A percentile compares a stretch with the other conserved stretches of the same genome.
Evolutionary conservation across 805 yeast genomes (phyloP).

Genomic region (Candida multigemmis): DNA sequence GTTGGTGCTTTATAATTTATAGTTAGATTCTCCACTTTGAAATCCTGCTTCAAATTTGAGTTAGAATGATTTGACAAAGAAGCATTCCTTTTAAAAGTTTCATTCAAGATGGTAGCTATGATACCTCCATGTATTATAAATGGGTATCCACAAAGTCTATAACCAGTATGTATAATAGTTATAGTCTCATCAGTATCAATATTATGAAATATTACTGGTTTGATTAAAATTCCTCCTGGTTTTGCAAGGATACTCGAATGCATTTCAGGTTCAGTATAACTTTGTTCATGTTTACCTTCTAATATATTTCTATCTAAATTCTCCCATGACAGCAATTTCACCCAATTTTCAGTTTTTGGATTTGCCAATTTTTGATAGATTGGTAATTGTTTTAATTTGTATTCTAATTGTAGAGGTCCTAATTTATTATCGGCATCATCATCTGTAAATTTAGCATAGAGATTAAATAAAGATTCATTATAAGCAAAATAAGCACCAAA

Average conservation of each 20-base stretch:
- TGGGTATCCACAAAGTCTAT: conserved; percentile 77
- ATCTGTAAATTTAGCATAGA: conserved; percentile 14
- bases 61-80: conserved; percentile 25
- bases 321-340: conserved; percentile 34
- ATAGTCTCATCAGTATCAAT: conserved; percentile 48
- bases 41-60: conserved; percentile 31
- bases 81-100: conserved; percentile 53
- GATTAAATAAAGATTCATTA: conserved; percentile 16
- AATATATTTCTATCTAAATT: conserved; percentile 26
- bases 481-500: conserved; percentile 16
- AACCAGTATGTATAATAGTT: conserved; percentile 69
- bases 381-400: conserved; percentile 38
- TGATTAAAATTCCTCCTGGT: conserved; percentile 75
- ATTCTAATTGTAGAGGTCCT: conserved; percentile 33
- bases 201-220: conserved; percentile 62
- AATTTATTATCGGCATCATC: conserved; percentile 12
- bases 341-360: conserved; percentile 38
- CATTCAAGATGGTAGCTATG: conserved; percentile 72
- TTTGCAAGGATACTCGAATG: conserved; percentile 42
- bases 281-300: conserved; percentile 7
- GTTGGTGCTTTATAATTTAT: conserved; percentile 64
- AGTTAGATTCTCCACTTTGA: conserved; percentile 40
- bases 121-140: conserved; percentile 86
- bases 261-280: conserved; percentile 9
- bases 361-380: conserved; percentile 40